Base-by-base conservation (phyloP, 352 stramenopile genomes). In the Peronospora farinosa region DNA sequence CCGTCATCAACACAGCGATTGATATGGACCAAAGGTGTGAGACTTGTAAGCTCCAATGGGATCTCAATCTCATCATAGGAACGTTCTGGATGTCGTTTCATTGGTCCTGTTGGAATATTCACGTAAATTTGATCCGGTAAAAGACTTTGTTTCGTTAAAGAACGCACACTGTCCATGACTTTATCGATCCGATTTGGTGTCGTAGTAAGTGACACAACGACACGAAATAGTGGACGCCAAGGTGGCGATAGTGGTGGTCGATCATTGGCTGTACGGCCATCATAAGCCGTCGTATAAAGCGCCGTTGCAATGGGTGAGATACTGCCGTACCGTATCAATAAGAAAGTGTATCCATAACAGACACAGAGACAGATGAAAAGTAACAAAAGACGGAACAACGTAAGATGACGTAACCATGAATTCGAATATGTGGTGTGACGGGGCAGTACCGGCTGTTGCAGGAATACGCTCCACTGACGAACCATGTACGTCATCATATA, bases 191-290 rank as follows among this genome's bases (percentile, higher is more conserved):
- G 74, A 50, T 66, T 79, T 7, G 78, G 78, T 31, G 78, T 89
- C 15, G 77, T 92, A 11, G 80, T 92, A 36, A 92, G 71, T 28
- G 76, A 88, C 41, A 92, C 76, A 5, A 92, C 78, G n/a, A 92
- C 78, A 38, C 76, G 71, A 54, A 92, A 92, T 1, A 53, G 44
- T 3, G 78, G 78, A n/a, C 76, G 71, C 77, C 80, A 92, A 1
- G 57, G 45, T 7, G 67, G 63, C 2, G 65, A 67, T 5, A 15
- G n/a, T 2, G 67, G 67, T 11, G 69, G 65, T 30, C 69, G 69
- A 56, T 91, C 76, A 12, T 59, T 47, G 5, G 62, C 63, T 0
- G 40, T 35, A 15, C 77, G 71, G 1, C 79, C 79, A 17, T 75
- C 51, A 47, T 79, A 88, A 1, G 73, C 40, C 0, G 64, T 71